These are phyloP conservation scores for Tetracladium maxilliforme DNA, from an alignment of 2,329 filamentous ascomycete species.

Conservation along the genomic window DNA sequence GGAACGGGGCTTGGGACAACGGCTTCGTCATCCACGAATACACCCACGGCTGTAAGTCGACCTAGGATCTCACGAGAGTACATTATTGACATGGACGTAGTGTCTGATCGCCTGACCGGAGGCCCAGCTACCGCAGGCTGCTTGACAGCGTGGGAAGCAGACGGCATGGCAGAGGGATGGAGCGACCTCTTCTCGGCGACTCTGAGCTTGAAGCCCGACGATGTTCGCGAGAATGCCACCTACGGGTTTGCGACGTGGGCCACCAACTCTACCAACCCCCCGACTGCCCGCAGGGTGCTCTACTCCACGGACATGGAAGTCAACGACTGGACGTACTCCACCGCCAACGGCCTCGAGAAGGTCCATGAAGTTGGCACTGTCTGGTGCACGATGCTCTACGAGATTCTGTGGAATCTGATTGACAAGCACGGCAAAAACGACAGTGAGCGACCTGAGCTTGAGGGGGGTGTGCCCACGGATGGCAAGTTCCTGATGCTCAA, in stretches of 20 bases:
- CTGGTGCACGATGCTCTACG: slow-evolving; percentile 37
- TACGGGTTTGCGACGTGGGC: slow-evolving; percentile 37
- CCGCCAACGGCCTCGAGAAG: slow-evolving; percentile 18
- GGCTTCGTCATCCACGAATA: slow-evolving; percentile 46
- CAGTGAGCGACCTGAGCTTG: slow-evolving; percentile 22
- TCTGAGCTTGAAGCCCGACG: slow-evolving; percentile 26
- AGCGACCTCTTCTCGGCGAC: slow-evolving; percentile 38
- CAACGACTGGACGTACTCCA: slow-evolving; percentile 34
- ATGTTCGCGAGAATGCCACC: slow-evolving; percentile 29
- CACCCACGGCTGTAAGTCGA: slow-evolving; percentile 33
- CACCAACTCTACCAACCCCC: slow-evolving; percentile 22
- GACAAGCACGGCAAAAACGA: slow-evolving; percentile 37
- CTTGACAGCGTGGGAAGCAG: slow-evolving; percentile 28
- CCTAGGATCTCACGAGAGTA: too few relatives aligned
- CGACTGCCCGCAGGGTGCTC: slow-evolving; percentile 30
- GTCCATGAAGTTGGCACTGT: slow-evolving; percentile 34
- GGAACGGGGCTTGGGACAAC: too few relatives aligned
- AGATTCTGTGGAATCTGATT: slow-evolving; percentile 41
- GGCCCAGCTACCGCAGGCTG: slow-evolving; percentile 26
- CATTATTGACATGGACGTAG: too few relatives aligned
- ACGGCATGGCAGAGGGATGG: slow-evolving; percentile 46
- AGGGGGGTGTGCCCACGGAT: slow-evolving; percentile 30
- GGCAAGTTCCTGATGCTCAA: slow-evolving; percentile 37
- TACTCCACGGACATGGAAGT: slow-evolving; percentile 34
- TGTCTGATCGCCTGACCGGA: slow-evolving; percentile 26